A percentile compares a stretch with the other conserved stretches of the same genome.
Conservation (phyloP, 768 basidiomycete genomes). For the Fomitopsis pulvina region DNA sequence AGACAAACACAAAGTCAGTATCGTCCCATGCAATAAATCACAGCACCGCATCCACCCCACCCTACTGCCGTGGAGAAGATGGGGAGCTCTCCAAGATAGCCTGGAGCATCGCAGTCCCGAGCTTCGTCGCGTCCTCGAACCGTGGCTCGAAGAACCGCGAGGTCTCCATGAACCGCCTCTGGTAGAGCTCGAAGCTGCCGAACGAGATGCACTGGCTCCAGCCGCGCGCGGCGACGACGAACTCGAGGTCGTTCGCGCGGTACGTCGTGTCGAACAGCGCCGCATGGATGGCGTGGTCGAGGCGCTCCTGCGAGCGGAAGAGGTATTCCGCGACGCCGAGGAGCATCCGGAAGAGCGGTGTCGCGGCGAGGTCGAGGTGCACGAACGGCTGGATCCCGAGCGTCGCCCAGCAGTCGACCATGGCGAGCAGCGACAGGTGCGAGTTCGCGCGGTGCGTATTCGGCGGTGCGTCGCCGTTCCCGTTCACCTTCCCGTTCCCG, state of each 20-base stretch:
- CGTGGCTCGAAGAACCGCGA: slow-evolving; percentile 76
- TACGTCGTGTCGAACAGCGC: slow-evolving; percentile 74
- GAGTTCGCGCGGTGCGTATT: slow-evolving; percentile 47
- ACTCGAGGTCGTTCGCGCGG: slow-evolving; percentile 87
- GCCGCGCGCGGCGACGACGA: slow-evolving; percentile 86
- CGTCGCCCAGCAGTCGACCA: slow-evolving; percentile 97
- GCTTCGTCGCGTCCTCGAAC: slow-evolving; percentile 78
- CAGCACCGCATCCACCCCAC: neutral
- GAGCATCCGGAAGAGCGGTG: slow-evolving; percentile 94
- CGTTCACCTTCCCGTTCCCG: slow-evolving; percentile 9
- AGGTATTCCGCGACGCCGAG: slow-evolving; percentile 96
- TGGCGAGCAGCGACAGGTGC: slow-evolving; percentile 89
- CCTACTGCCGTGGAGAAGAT: neutral
- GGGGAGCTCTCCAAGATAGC: slow-evolving; percentile 59
- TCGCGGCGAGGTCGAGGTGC: slow-evolving; percentile 90
- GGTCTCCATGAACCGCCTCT: slow-evolving; percentile 72
- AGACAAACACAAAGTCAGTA: too few species aligned
- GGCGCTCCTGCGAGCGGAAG: slow-evolving; percentile 61
- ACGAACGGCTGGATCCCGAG: slow-evolving; percentile 83
- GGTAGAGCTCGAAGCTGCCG: slow-evolving; percentile 87
- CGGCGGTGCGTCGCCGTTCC: slow-evolving; percentile 2
- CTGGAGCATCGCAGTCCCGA: slow-evolving; percentile 88
- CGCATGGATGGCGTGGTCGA: slow-evolving; percentile 67
- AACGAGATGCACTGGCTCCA: slow-evolving; percentile 97
- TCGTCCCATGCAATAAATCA: neutral